A percentile compares a stretch with the other conserved stretches of the same genome.
phyloP scores from a whole-genome alignment of 371 early-diverging fungal genomes.

The Nematocida sp. region DNA sequence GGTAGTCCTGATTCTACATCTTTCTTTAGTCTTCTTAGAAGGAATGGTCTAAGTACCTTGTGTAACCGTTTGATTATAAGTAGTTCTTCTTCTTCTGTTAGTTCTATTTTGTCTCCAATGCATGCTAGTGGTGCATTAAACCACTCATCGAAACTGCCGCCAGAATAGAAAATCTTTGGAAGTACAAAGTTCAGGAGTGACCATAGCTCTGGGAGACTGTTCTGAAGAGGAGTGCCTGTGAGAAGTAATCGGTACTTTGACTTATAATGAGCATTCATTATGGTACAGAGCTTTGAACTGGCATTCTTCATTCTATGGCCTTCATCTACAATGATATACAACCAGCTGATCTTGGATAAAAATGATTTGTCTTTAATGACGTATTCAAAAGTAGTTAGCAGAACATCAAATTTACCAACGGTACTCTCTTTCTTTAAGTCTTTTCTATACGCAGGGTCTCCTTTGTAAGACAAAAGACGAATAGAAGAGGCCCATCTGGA shows the following conservation, averaged over 20 bases:
- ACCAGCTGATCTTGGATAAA: constrained; percentile 12
- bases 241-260: constrained; percentile 71
- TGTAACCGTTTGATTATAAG: constrained; percentile 78
- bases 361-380: constrained; percentile 11
- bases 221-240: constrained; percentile 96
- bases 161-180: constrained; percentile 81
- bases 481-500: constrained; percentile 13
- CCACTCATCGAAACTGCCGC: constrained; percentile 73
- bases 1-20: constrained; percentile 83
- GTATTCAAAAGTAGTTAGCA: constrained; percentile 29
- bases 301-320: constrained; percentile 93
- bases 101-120: constrained; percentile 41
- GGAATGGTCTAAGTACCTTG: constrained; percentile 80
- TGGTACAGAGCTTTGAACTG: constrained; percentile 75
- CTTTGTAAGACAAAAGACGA: constrained; percentile 1
- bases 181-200: constrained; percentile 85
- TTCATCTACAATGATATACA: constrained; percentile 74
- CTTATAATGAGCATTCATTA: constrained; percentile 67
- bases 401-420: constrained; percentile 10
- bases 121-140: constrained; percentile 66
- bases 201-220: constrained; percentile 89
- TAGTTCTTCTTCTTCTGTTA: constrained; percentile 77
- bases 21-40: constrained; percentile 80
- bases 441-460: constrained; percentile 13
- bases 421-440: constrained; percentile 38